Evolutionary conservation across 441 rosid species (phyloP), one percentile per base, ranked within the genome.

Genomic region (Erodium moschatum): DNA sequence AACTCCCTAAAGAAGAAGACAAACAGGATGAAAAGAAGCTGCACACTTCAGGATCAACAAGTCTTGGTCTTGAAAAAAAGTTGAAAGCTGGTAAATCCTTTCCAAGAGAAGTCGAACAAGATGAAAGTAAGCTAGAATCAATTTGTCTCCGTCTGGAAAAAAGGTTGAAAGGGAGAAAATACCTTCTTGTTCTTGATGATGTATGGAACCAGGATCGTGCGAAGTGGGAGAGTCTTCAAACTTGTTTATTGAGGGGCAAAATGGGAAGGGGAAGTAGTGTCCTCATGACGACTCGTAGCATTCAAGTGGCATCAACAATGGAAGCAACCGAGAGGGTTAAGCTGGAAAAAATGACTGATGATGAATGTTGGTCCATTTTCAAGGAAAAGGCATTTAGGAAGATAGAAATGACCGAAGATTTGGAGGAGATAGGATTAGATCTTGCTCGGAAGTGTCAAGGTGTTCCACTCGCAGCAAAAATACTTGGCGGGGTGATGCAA

Each of bases 361-460:
- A 0, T 19, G 64, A 74, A 0, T 74, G 74, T 6, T 74, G 77
- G 77, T 70, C 74, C 9, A 65, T 70, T 15, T 40, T 74, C 6
- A 44, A 61, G 19, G 27, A 33, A 15, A 64, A 12, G 16, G 68
- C 46, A 12, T 35, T 64, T 38, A 19, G 0, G 10, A 5, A 44
- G 6, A 21, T 10, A 2, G 1, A 9, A 18, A 15, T 2, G 1
- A 2, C 16, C 2, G 66, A 5, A 19, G 48, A 68, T 2, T 29
- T 29, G 31, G 4, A 29, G 31, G 31, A 29, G 31, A 29, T 29
- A 29, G 31, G 31, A 3, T 2, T 29, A 4, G 31, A 29, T 29
- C 31, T 29, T 29, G 31, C 31, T 4, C 31, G 31, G 1, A 29
- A 29, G 31, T 29, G 31, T 29, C 31, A 29, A 4, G 31, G 31